phyloP scores from a whole-genome alignment of 2,329 filamentous ascomycete species.

The Colletotrichum sp. region DNA sequence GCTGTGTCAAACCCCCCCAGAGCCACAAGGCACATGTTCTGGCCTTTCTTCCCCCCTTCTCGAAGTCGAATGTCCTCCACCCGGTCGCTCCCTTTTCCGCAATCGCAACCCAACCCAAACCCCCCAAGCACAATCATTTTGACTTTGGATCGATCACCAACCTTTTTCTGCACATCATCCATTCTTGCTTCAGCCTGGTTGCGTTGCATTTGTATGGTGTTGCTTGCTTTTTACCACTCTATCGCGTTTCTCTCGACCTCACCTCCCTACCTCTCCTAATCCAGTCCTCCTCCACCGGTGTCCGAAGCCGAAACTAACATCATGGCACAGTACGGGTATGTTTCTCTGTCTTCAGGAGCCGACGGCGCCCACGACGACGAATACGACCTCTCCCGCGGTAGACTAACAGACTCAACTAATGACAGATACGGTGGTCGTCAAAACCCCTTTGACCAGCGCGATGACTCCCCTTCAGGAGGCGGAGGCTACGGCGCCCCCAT shows the following conservation, averaged over 20 bases:
- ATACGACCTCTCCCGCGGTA: constrained; percentile 14
- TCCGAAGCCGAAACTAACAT: constrained; percentile 34
- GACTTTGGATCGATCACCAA: constrained; percentile 2
- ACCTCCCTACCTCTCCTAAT: not conserved
- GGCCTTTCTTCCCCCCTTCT: constrained; percentile 10
- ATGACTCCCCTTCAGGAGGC: constrained; percentile 33
- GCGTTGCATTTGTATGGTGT: constrained; percentile 12
- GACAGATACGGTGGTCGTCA: constrained; percentile 58
- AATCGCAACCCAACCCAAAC: not conserved
- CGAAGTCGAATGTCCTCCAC: constrained; percentile 13
- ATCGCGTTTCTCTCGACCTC: not conserved
- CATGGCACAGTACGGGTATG: constrained; percentile 54
- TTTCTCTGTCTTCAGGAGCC: constrained; percentile 25
- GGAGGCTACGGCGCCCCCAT: constrained; percentile 30
- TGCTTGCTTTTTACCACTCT: not conserved
- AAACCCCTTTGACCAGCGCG: constrained; percentile 66
- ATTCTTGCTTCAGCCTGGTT: constrained; percentile 17
- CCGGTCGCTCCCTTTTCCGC: not conserved
- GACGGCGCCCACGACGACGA: constrained; percentile 10
- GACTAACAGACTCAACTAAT: constrained; percentile 33
- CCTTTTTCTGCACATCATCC: constrained; percentile 16
- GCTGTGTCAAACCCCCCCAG: not conserved
- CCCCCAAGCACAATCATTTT: not conserved
- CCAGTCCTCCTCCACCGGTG: not conserved
- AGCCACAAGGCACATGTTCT: constrained; percentile 13